Evolutionary conservation across 2,329 filamentous ascomycete genomes (phyloP).

Genomic region (Aplosporella prunicola): DNA sequence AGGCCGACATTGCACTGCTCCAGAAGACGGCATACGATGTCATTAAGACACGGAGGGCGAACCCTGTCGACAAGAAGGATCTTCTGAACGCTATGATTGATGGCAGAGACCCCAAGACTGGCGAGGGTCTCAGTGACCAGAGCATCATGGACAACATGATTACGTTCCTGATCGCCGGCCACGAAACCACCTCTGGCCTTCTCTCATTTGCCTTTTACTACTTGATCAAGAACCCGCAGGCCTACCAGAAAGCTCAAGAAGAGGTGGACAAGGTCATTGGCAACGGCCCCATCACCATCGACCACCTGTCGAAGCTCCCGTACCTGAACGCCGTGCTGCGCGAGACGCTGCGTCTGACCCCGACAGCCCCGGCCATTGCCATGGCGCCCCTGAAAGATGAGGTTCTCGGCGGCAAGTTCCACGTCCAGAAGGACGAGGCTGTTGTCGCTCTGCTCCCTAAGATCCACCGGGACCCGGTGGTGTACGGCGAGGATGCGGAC

Average conservation of each 20-base stretch:
- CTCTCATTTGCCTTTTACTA: constrained; percentile 40
- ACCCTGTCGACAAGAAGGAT: constrained; percentile 50
- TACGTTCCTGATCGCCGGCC: constrained; percentile 51
- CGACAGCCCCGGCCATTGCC: constrained; percentile 44
- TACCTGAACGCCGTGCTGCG: constrained; percentile 48
- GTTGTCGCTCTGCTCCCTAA: constrained; percentile 24
- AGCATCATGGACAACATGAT: constrained; percentile 61
- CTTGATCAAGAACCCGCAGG: constrained; percentile 42
- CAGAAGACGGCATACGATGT: constrained; percentile 47
- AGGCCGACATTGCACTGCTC: constrained; percentile 44
- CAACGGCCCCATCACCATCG: constrained; percentile 33
- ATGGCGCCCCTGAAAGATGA: constrained; percentile 25
- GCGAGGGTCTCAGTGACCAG: constrained; percentile 46
- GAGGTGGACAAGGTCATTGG: constrained; percentile 48
- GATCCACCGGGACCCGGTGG: constrained; percentile 32
- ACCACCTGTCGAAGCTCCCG: constrained; percentile 42
- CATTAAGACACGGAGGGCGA: constrained; percentile 46
- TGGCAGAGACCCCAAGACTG: constrained; percentile 52
- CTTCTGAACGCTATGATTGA: constrained; percentile 52
- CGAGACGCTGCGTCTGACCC: constrained; percentile 47
- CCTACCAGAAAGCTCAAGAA: constrained; percentile 40
- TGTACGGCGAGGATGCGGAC: constrained; percentile 37
- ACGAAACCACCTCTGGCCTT: constrained; percentile 31
- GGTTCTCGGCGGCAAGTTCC: constrained; percentile 29
- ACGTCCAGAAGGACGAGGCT: constrained; percentile 24